Base-by-base conservation (phyloP, 208 protist species). In the Trypanosoma avium region DNA sequence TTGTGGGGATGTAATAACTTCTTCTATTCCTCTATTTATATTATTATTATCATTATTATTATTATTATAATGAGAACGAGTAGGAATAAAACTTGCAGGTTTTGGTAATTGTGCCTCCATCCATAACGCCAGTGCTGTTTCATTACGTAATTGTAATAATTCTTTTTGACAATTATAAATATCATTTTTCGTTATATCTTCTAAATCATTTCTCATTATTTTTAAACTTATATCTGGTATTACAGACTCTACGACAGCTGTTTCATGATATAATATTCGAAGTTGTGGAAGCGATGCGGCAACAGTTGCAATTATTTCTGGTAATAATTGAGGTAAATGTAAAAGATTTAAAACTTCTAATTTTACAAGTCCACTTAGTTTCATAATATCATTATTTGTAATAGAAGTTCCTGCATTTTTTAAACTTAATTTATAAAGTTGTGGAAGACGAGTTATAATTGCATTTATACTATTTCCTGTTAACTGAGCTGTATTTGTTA, bases 91-190 rank as follows among this genome's bases (percentile, higher is more conserved):
- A 19, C 22, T 32, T 1, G 33, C 32, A 5, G 71, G 55, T 55
- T 60, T 66, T 15, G 71, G 71, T 4, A 77, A 59, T 36, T 62
- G 60, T n/a, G 54, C 61, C 49, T 77, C 71, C 71, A 77, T 77
- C 71, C 71, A 77, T 0, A 77, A 52, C 29, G 61, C 45, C 3
- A 77, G 71, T 29, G 63, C 47, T 2, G 71, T 67, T 27, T 63
- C 60, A 56, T 77, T 47, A 58, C 71, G 64, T 12, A 77, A 57
- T 24, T 70, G 71, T 29, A 77, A 38, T 15, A 77, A 40, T 32
- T 77, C 63, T 26, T 55, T 30, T 4, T 38, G 43, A 32, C 65
- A 70, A 4, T 69, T 10, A 4, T 57, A 24, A 17, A 77, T 59
- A 35, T 70, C 61, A 0, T 32, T 8, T 6, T 36, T 43, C 42